Base-by-base conservation (phyloP, 1,284 basidiomycete species). In the Cerioporus squamosus region DNA sequence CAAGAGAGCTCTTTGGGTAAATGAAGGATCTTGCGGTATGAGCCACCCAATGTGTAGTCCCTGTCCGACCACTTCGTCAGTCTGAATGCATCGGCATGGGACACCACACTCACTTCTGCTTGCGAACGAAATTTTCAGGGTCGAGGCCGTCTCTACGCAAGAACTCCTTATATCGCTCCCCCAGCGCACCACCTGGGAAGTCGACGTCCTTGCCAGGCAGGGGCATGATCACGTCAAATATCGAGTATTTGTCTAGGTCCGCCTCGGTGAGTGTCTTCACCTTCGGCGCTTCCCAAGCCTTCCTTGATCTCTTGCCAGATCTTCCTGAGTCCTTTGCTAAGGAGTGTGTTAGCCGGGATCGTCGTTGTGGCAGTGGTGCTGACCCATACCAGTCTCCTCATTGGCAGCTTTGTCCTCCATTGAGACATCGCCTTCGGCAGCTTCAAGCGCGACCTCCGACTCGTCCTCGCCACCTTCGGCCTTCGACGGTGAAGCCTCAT, bases 191-290 rank as follows among this genome's bases (percentile, higher is more conserved):
- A 5, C 88, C 88, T 0, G 96, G 95, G 67, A 94, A 94, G 40
- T 91, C 88, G 26, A 98, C 93, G 69, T 97, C 93, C 67, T 88
- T 93, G 5, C 97, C 97, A 23, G 97, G 94, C 31, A 98, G 78
- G 5, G 97, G 97, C 86, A 99, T 93, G 61, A 98, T 86, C 39
- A 99, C 91, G 73, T 99, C 96, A 69, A 94, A 93, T 58, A 99
- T 93, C 4, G 88, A 85, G 74, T 95, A 92, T 51, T 90, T 83
- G 61, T 84, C 78, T 39, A 93, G 72, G 68, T 98, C 93, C 15
- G 83, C 88, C 61, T 85, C 84, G 0, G 86, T 87, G 50, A 99
- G 76, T 3, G 85, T 84, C 74, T 92, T 95, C 61, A 96, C 87
- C 24, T 82, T 85, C 42, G 84, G 84, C 22, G 87, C 72, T 53